phyloP scores from a whole-genome alignment of 2,329 filamentous ascomycete genomes.

The Microcyclosporella mali region DNA sequence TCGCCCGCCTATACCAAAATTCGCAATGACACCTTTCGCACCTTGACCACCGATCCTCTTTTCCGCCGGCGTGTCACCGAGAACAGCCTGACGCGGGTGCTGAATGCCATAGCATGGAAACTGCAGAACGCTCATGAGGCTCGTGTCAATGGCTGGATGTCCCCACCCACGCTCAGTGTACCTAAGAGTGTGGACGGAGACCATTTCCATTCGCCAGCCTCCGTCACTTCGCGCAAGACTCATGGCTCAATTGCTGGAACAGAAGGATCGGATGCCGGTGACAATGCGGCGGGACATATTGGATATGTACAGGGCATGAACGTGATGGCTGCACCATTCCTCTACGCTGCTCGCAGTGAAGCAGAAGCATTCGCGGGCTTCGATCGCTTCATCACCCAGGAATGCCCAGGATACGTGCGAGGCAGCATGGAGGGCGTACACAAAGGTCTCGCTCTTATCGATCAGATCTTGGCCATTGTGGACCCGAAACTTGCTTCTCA shows the following conservation, averaged over 20 bases:
- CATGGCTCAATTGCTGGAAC: constrained; percentile 47
- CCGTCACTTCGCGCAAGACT: constrained; percentile 30
- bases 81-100: constrained; percentile 83
- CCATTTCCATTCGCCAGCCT: constrained; percentile 32
- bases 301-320: constrained; percentile 99
- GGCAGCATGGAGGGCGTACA: constrained; percentile 98
- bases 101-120: constrained; percentile 93
- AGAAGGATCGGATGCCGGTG: constrained; percentile 57
- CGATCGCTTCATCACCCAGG: constrained; percentile 75
- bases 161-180: constrained; percentile 44
- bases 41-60: constrained; percentile 90
- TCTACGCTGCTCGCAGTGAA: constrained; percentile 91
- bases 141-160: constrained; percentile 47
- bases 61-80: constrained; percentile 94
- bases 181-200: constrained; percentile 47
- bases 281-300: constrained; percentile 54
- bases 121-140: constrained; percentile 71
- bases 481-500: constrained; percentile 82
- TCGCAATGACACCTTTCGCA: constrained; percentile 96
- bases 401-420: constrained; percentile 88
- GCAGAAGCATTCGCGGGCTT: constrained; percentile 92
- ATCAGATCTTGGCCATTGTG: constrained; percentile 84
- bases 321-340: constrained; percentile 87
- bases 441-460: constrained; percentile 80
- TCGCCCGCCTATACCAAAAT: constrained; percentile 97